Conservation (phyloP, 139 green algal species). For the Nannochloris sp. region DNA sequence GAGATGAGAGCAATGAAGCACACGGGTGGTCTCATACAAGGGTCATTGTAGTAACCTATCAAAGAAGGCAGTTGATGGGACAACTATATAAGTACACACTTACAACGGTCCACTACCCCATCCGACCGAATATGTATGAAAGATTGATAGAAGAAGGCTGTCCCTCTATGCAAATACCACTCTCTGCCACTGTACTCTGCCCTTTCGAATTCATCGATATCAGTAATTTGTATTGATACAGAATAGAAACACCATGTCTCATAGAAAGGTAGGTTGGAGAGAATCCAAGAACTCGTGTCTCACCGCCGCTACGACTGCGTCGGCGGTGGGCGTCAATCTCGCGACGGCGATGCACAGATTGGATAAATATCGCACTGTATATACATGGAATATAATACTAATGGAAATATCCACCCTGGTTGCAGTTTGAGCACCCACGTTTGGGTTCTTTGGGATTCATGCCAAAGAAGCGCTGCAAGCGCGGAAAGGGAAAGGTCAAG, state of each 20-base stretch:
- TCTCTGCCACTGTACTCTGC: background rate
- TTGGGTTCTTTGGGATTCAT: constrained; percentile 95
- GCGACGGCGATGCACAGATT: background rate
- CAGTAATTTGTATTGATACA: too few relatives aligned
- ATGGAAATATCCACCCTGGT: background rate
- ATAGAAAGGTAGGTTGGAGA: constrained; percentile 24
- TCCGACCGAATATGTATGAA: too few relatives aligned
- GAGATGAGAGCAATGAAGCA: too few relatives aligned
- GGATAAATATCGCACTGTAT: too few relatives aligned
- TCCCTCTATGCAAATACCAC: too few relatives aligned
- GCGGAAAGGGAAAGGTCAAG: constrained; percentile 88
- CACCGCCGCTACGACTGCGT: background rate
- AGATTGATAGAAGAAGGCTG: too few relatives aligned
- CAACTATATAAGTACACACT: too few relatives aligned
- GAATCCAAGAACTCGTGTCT: background rate
- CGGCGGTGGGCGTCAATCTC: background rate
- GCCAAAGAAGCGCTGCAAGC: constrained; percentile 95
- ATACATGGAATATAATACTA: background rate
- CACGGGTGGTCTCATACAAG: too few relatives aligned
- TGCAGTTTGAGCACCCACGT: constrained; percentile 61
- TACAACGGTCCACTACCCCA: too few relatives aligned
- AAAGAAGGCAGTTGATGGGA: too few relatives aligned
- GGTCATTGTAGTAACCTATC: too few relatives aligned
- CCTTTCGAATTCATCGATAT: background rate
- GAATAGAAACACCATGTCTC: constrained; percentile 18